Evolutionary conservation across 768 basidiomycete genomes (phyloP).

Genomic region (Agrocybe praecox): DNA sequence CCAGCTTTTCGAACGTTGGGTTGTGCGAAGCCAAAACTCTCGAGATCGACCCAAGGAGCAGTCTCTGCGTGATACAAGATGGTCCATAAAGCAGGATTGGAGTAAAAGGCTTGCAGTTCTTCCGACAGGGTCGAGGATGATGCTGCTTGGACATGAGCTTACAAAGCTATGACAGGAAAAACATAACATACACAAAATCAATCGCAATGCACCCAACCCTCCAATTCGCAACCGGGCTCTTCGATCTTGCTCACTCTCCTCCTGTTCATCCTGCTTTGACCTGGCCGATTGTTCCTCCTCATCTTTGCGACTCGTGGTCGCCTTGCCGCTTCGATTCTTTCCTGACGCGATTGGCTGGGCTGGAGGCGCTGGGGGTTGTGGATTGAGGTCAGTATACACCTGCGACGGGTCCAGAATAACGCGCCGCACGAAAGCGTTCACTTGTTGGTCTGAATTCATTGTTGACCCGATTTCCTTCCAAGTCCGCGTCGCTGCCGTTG

Average conservation of each 20-base stretch:
- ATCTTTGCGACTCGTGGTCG: conserved; percentile 24
- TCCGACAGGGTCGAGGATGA: conserved; percentile 21
- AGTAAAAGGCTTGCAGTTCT: conserved; percentile 41
- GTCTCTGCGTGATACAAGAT: conserved; percentile 46
- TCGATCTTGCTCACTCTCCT: conserved; percentile 72
- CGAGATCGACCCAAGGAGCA: conserved; percentile 43
- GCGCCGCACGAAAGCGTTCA: conserved; percentile 55
- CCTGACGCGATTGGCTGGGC: conserved; percentile 28
- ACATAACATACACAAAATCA: conserved; percentile 55
- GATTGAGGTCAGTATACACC: conserved; percentile 65
- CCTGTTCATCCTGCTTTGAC: conserved; percentile 57
- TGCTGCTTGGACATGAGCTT: conserved; percentile 14
- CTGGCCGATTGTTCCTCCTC: conserved; percentile 37
- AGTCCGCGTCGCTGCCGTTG: conserved; percentile 47
- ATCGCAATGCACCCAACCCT: conserved; percentile 65
- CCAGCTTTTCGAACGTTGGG: conserved; percentile 73
- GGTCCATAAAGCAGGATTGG: conserved; percentile 62
- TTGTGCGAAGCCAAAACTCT: conserved; percentile 63
- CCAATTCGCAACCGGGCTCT: conserved; percentile 70
- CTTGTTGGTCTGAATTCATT: conserved; percentile 26
- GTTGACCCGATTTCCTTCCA: conserved; percentile 47
- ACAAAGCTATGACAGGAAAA: conserved; percentile 6
- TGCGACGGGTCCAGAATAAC: conserved; percentile 63
- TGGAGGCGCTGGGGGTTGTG: conserved; percentile 46
- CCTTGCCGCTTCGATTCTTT: conserved; percentile 30